These are phyloP conservation scores for Mycena leptocephala DNA, from an alignment of 768 basidiomycete species.

Conservation along the genomic window DNA sequence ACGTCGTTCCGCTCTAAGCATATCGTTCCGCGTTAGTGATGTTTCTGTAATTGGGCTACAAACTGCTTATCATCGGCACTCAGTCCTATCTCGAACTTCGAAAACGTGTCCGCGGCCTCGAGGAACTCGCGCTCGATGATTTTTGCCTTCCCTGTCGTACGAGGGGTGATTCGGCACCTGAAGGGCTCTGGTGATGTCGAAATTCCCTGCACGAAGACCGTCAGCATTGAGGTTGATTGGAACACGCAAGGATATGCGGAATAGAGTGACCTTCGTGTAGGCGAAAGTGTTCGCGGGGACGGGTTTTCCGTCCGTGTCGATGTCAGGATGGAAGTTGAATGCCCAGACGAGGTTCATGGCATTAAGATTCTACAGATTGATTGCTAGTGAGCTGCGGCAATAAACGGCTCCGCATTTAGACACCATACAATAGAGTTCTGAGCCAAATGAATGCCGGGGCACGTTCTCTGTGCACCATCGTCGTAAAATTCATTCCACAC, in stretches of 20 bases:
- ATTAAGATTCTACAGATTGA: no score
- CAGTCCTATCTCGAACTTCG: conserved; percentile 25
- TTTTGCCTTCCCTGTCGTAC: conserved; percentile 20
- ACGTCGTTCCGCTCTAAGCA: no score
- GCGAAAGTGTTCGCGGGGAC: conserved; percentile 11
- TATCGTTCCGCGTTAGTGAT: no score
- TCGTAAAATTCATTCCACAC: no score
- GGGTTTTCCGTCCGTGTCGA: not conserved
- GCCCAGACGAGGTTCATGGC: not conserved
- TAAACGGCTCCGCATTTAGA: not conserved
- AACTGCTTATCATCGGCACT: conserved; percentile 17
- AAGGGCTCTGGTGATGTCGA: conserved; percentile 32
- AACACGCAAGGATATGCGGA: not conserved
- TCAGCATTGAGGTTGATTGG: not conserved
- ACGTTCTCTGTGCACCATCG: not conserved
- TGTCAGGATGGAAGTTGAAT: not conserved
- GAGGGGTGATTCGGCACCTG: conserved; percentile 37
- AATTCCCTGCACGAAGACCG: conserved; percentile 24
- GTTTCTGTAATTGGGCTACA: conserved; percentile 10
- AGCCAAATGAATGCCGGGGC: not conserved
- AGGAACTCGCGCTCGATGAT: conserved; percentile 32
- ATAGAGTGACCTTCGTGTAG: conserved; percentile 32
- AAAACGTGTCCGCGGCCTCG: conserved; percentile 25
- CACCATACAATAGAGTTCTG: not conserved
- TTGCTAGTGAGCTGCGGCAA: not conserved